phyloP scores from a whole-genome alignment of 106 monocot genomes.

The Cymbidium sinense region DNA sequence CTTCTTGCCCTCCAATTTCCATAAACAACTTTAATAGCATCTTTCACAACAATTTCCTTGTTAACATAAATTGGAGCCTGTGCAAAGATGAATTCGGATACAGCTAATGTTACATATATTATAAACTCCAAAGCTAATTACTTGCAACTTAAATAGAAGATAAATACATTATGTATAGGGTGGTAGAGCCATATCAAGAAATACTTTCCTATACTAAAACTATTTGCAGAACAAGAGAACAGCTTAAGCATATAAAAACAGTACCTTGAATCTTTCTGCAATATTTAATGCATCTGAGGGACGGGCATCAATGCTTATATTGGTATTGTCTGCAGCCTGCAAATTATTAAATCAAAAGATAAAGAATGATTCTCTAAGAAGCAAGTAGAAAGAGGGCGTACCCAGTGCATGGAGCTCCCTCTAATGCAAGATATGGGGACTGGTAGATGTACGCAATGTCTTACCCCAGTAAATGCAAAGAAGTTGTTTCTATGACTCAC shows the following conservation, averaged over 20 bases:
- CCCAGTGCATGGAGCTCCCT: background rate
- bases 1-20: constrained; percentile 41
- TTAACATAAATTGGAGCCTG: constrained; percentile 69
- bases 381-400: background rate
- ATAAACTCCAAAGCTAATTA: constrained; percentile 1
- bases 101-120: background rate
- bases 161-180: background rate
- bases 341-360: constrained; percentile 5
- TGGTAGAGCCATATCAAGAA: background rate
- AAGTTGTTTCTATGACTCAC: background rate
- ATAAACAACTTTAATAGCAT: constrained; percentile 51
- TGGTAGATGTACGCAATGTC: background rate
- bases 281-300: constrained; percentile 69
- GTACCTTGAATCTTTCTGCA: constrained; percentile 53
- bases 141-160: background rate
- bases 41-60: constrained; percentile 55
- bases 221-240: background rate
- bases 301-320: constrained; percentile 45
- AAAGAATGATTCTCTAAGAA: background rate
- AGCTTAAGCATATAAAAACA: background rate
- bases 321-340: constrained; percentile 28
- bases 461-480: background rate
- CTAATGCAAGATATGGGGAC: background rate
- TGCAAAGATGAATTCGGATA: constrained; percentile 11
- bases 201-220: background rate